Base-by-base conservation (phyloP, 2,329 filamentous ascomycete species). In the Didymella segeticola region DNA sequence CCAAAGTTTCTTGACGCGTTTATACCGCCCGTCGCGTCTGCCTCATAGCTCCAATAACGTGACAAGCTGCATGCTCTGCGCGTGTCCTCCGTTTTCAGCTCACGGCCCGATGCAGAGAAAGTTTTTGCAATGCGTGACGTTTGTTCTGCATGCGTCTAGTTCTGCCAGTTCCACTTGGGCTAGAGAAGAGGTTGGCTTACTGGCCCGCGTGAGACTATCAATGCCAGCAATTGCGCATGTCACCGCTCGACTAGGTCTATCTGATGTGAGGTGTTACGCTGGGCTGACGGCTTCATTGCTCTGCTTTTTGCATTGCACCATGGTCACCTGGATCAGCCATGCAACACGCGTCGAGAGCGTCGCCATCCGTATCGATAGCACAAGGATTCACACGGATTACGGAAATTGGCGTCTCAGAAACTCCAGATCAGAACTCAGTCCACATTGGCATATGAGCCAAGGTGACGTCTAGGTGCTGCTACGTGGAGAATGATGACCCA, bases 1-100 rank as follows among this genome's bases (percentile, higher is more conserved):
- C 54, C 57, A 62, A 53, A 53, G 59, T 68, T 64, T 70, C 61
- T 60, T 53, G 66, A 74, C 70, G 71, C 70, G 71, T 74, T 61
- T 53, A 62, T 65, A 62, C 52, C 63, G 65, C 62, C 53, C 51
- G 56, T 66, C 62, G 61, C 61, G 61, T 64, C 60, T 53, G 54
- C 55, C 56, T 62, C 59, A 43, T 41, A 43, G 57, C 58, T 66
- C 64, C 61, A 66, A 61, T 56, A 36, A 59, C 61, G 63, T 68
- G 63, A 66, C 66, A 63, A 60, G 53, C 48, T 56, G 49, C 53
- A 17, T 41, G 25, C 43, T 30, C 49, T 63, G 39, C 38, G 39
- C 49, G 27, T 29, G 52, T 50, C 39, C 43, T 41, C 53, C 49
- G 43, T 29, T 19, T 52, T 51, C 43, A 56, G 53, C 47, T 47